phyloP scores from a whole-genome alignment of 345 rosid genomes.

The Abelmoschus esculentus region DNA sequence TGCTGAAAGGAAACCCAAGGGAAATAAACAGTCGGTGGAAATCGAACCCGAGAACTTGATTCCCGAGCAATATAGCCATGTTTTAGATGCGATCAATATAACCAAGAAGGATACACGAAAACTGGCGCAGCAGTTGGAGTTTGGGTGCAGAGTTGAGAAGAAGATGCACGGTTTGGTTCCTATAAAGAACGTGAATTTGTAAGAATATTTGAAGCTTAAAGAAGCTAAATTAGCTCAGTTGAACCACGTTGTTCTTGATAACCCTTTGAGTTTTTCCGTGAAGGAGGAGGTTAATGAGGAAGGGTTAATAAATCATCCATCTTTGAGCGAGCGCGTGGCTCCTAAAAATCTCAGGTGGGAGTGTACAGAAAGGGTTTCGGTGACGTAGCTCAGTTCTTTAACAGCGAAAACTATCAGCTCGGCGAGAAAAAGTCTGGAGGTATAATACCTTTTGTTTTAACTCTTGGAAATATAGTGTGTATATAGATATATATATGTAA shows the following conservation, averaged over 20 bases:
- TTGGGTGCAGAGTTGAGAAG: constrained; percentile 70
- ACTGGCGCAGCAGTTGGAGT: constrained; percentile 69
- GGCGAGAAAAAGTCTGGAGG: constrained; percentile 50
- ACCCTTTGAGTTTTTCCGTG: constrained; percentile 30
- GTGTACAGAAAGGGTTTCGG: constrained; percentile 90
- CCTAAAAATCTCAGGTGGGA: constrained; percentile 86
- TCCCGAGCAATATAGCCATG: constrained; percentile 74
- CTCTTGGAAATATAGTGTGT: not conserved
- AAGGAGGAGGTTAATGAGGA: constrained; percentile 15
- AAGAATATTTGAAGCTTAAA: constrained; percentile 47
- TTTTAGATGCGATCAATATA: constrained; percentile 70
- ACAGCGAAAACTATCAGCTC: constrained; percentile 49
- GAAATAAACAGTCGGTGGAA: constrained; percentile 14
- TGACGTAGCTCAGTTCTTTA: constrained; percentile 59
- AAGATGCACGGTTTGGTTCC: constrained; percentile 53
- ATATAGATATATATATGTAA: not conserved
- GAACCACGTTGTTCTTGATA: constrained; percentile 58
- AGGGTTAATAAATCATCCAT: constrained; percentile 5
- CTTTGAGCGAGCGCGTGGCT: constrained; percentile 40
- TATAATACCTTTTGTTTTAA: constrained; percentile 14
- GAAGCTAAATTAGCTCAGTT: constrained; percentile 59
- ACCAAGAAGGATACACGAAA: constrained; percentile 79
- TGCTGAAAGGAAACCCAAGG: constrained; percentile 3
- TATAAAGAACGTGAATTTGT: constrained; percentile 45
- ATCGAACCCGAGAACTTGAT: constrained; percentile 57